Percentiles rank a stretch among this genome's conserved stretches.
These are phyloP conservation scores for Ceratocystiopsis sp. DNA, from an alignment of 2,329 filamentous ascomycete genomes.

Conservation along the genomic window DNA sequence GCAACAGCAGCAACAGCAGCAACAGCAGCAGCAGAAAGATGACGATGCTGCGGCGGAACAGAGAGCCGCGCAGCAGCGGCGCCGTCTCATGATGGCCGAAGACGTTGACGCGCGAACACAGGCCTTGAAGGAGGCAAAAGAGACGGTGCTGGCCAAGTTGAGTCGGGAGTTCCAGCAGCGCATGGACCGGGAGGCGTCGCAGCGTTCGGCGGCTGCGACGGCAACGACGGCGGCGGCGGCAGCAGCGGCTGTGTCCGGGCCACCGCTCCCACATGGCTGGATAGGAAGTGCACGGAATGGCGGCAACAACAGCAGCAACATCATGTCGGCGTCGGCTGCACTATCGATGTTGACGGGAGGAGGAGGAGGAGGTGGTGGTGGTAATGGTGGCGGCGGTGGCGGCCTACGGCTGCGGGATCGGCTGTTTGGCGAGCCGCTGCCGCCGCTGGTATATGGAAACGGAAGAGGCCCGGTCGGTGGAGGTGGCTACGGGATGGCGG, in stretches of 20 bases:
- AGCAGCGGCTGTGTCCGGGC: conserved; percentile 8
- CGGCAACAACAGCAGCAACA: background rate
- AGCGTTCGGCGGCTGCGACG: conserved; percentile 1
- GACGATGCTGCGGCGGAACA: too few relatives aligned
- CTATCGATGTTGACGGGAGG: too few relatives aligned
- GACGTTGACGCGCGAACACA: conserved; percentile 36
- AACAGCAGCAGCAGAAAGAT: conserved; percentile 16
- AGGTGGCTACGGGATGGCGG: too few relatives aligned
- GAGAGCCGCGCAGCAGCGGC: too few relatives aligned
- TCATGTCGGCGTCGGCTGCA: too few relatives aligned
- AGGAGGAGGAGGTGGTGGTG: background rate
- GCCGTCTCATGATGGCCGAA: conserved; percentile 23
- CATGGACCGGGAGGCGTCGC: conserved; percentile 8
- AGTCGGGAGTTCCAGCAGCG: conserved; percentile 29
- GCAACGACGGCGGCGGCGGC: conserved; percentile 4
- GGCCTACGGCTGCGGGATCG: conserved; percentile 24
- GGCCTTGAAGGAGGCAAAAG: conserved; percentile 40
- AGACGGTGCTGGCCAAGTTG: conserved; percentile 42
- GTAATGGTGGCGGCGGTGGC: conserved; percentile 13
- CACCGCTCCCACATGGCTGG: conserved; percentile 5
- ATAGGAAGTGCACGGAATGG: conserved; percentile 1
- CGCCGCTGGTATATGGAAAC: background rate
- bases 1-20: conserved; percentile 29
- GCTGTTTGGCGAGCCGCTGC: conserved; percentile 18
- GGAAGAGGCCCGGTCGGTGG: too few relatives aligned